Base-by-base conservation (phyloP, 148 eudicot genomes). In the Heliosperma pusillum region DNA sequence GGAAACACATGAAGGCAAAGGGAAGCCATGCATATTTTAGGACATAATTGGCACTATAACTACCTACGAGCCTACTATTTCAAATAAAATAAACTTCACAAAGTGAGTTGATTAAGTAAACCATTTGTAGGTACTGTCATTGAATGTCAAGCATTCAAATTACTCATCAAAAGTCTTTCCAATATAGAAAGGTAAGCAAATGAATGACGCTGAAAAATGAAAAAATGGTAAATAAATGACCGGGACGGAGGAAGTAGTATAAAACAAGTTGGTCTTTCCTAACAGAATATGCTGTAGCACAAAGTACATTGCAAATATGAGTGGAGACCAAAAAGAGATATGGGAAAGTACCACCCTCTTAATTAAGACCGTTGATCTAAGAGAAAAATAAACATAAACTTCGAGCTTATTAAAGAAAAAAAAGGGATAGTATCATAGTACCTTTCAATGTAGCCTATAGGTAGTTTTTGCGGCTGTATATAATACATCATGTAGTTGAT, bases 391-490 rank as follows among this genome's bases (percentile, higher is more conserved):
- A 7, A 36, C 22, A 17, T 42, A 36, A 33, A 71, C 13, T 3
- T 24, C 11, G 17, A 53, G 27, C 59, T 52, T 15, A 65, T 17
- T 33, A 52, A 27, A 69, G 15, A 40, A 69, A 21, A 40, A 5
- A 58, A 27, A 59, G 68, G 33, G 50, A 57, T 44, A 47, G 19
- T 66, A 72, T 42, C n/a, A n/a, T n/a, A n/a, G 30, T 29, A 33
- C 40, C 55, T 79, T 24, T 42, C 27, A 45, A 59, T 52, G 44
- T 67, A 50, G 40, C 40, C 40, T 33, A 5, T 33, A 33, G 40
- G 69, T 30, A 45, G 25, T 33, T 67, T 79, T 69, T 80, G 79
- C 79, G 66, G 75, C 82, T 71, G 61, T 36, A 75, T 53, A 63
- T 66, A 74, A 75, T 53, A 63, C 72, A 74, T 29, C 56, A 50